Percentiles rank a stretch among this genome's conserved stretches.
Evolutionary conservation across 805 yeast species (phyloP).

Genomic region (Nakazawaea wyomingensis): DNA sequence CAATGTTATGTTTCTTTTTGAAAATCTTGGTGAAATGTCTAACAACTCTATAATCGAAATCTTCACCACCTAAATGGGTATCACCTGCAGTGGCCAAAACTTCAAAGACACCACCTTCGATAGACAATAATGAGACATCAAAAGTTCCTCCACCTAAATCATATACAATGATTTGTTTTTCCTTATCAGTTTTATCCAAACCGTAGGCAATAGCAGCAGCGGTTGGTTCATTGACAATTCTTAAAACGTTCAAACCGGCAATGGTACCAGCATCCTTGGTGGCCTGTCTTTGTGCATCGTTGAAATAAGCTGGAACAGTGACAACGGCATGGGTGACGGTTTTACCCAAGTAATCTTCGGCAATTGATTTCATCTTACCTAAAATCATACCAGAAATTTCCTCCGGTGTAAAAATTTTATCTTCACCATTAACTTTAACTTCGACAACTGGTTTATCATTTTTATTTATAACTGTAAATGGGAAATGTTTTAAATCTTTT

Average conservation of each 20-base stretch:
- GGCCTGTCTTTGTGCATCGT: conserved; percentile 92
- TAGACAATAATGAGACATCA: conserved; percentile 82
- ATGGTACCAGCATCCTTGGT: conserved; percentile 91
- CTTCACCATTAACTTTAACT: conserved; percentile 85
- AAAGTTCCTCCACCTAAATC: conserved; percentile 98
- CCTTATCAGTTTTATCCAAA: conserved; percentile 74
- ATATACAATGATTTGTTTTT: conserved; percentile 85
- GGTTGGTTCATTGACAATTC: conserved; percentile 92
- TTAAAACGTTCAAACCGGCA: conserved; percentile 83
- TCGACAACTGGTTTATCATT: conserved; percentile 83
- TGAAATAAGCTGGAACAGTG: conserved; percentile 90
- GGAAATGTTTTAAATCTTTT: conserved; percentile 81
- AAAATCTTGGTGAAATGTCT: conserved; percentile 81
- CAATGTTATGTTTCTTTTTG: conserved; percentile 89
- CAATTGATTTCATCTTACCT: conserved; percentile 86
- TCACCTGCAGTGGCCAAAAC: conserved; percentile 95
- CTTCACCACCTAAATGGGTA: conserved; percentile 97
- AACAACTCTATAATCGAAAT: conserved; percentile 85
- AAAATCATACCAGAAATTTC: conserved; percentile 92
- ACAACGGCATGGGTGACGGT: conserved; percentile 86
- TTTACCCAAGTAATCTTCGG: conserved; percentile 84
- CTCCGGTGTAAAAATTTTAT: conserved; percentile 83
- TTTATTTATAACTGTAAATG: conserved; percentile 73
- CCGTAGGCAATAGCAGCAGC: conserved; percentile 99
- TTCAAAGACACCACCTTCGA: conserved; percentile 89